Evolutionary conservation across 164 flowering plant species (phyloP).

Genomic region (Nelumbo lutea): DNA sequence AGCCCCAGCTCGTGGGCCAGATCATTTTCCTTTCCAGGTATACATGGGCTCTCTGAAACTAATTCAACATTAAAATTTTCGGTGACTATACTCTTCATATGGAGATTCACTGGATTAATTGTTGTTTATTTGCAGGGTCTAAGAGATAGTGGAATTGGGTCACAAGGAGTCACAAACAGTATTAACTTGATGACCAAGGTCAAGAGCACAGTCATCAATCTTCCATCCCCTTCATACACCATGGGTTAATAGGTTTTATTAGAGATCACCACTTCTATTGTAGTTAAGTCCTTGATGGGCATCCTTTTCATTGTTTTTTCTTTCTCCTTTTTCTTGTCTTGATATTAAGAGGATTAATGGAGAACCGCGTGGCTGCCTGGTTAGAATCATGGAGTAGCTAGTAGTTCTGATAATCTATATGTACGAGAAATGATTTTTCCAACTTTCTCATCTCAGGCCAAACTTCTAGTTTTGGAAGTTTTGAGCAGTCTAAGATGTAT

Average conservation of each 20-base stretch:
- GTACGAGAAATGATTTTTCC: background rate
- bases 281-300: background rate
- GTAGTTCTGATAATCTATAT: background rate
- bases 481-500: background rate
- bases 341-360: too few relatives aligned
- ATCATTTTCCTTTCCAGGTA: slow-evolving; percentile 99
- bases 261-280: background rate
- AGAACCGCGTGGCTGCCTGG: too few relatives aligned
- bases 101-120: background rate
- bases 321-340: too few relatives aligned
- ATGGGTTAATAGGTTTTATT: slow-evolving; percentile 53
- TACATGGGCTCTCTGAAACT: background rate
- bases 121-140: slow-evolving; percentile 51
- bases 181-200: slow-evolving; percentile 93
- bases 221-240: slow-evolving; percentile 82
- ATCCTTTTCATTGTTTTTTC: too few relatives aligned
- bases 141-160: slow-evolving; percentile 96
- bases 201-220: slow-evolving; percentile 90
- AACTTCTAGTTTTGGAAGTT: background rate
- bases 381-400: background rate
- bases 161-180: slow-evolving; percentile 97
- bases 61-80: too few relatives aligned
- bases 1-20: slow-evolving; percentile 99
- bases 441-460: background rate
- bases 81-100: background rate